A percentile compares a stretch with the other conserved stretches of the same genome.
These are phyloP conservation scores for Syzygium syzygioides DNA, from an alignment of 441 rosid species.

Conservation along the genomic window DNA sequence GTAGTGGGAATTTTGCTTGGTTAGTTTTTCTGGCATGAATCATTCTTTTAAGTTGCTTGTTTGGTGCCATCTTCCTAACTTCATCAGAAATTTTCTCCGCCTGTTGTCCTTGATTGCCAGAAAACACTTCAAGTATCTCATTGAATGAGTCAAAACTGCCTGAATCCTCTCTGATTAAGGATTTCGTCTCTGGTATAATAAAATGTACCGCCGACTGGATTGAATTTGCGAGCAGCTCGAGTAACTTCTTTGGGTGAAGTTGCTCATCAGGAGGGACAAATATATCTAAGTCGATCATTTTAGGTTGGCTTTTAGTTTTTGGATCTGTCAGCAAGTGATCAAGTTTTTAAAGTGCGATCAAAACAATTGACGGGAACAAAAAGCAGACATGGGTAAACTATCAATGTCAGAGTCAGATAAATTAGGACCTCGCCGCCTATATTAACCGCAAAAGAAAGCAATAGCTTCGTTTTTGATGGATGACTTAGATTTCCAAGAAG, in stretches of 20 bases:
- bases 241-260: constrained; percentile 40
- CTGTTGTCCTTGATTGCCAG: constrained; percentile 19
- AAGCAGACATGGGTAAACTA: neutral
- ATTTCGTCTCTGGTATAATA: constrained; percentile 30
- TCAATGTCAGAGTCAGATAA: neutral
- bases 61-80: constrained; percentile 33
- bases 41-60: constrained; percentile 18
- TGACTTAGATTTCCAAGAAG: neutral
- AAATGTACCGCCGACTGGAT: constrained; percentile 34
- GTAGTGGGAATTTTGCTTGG: constrained; percentile 31
- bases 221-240: constrained; percentile 34
- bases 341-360: neutral
- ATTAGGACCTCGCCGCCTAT: neutral
- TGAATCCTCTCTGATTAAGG: constrained; percentile 22
- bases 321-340: constrained; percentile 15
- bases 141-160: constrained; percentile 38
- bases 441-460: neutral
- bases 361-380: neutral
- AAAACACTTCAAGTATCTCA: constrained; percentile 40
- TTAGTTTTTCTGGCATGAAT: constrained; percentile 17
- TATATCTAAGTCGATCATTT: constrained; percentile 26
- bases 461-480: neutral
- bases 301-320: constrained; percentile 21
- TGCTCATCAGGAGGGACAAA: constrained; percentile 65
- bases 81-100: constrained; percentile 16